A percentile compares a stretch with the other conserved stretches of the same genome.
These are phyloP conservation scores for Diaporthe destruens DNA, from an alignment of 2,329 filamentous ascomycete genomes.

Conservation along the genomic window DNA sequence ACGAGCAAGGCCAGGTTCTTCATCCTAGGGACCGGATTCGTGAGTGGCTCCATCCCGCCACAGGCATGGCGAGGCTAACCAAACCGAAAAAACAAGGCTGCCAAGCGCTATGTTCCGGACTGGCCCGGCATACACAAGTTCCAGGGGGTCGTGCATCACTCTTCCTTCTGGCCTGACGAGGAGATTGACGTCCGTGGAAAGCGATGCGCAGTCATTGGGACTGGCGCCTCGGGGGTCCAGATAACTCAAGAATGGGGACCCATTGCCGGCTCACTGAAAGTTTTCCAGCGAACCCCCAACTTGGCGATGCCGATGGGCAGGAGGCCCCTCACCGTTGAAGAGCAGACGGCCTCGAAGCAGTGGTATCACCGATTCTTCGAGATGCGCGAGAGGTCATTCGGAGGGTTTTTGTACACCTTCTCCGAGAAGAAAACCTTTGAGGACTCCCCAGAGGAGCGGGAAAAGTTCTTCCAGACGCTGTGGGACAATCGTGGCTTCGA, in stretches of 20 bases:
- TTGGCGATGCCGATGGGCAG: slow-evolving; percentile 72
- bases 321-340: slow-evolving; percentile 59
- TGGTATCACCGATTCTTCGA: slow-evolving; percentile 65
- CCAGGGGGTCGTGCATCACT: slow-evolving; percentile 70
- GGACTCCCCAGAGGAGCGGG: slow-evolving; percentile 62
- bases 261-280: slow-evolving; percentile 62
- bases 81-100: slow-evolving; percentile 53
- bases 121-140: slow-evolving; percentile 72
- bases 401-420: slow-evolving; percentile 70
- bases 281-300: slow-evolving; percentile 78
- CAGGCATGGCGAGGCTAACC: background rate
- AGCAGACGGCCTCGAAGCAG: slow-evolving; percentile 61
- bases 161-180: slow-evolving; percentile 71
- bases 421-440: slow-evolving; percentile 67
- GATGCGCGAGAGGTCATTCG: slow-evolving; percentile 65
- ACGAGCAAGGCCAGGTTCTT: slow-evolving; percentile 64
- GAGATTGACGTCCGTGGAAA: slow-evolving; percentile 70
- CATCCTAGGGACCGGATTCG: slow-evolving; percentile 66
- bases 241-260: slow-evolving; percentile 72
- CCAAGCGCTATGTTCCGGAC: slow-evolving; percentile 71
- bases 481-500: slow-evolving; percentile 67
- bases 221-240: slow-evolving; percentile 74
- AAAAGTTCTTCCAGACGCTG: slow-evolving; percentile 61
- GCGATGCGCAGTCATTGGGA: slow-evolving; percentile 72
- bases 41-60: slow-evolving; percentile 43